phyloP scores from a whole-genome alignment of 441 rosid genomes.

The Populus hybrid region DNA sequence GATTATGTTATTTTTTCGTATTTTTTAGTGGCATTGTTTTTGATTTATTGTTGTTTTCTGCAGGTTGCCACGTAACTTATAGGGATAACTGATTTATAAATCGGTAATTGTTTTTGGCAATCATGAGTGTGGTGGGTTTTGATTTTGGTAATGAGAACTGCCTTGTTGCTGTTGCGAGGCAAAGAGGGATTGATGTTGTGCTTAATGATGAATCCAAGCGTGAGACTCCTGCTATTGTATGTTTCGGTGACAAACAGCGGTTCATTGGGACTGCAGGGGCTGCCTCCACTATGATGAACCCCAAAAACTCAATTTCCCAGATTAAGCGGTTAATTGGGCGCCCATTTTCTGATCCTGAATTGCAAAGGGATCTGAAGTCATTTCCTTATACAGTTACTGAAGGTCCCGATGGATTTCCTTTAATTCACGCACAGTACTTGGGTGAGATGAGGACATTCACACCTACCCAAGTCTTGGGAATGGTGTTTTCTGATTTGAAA shows the following conservation, averaged over 20 bases:
- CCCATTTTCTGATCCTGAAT: conserved; percentile 87
- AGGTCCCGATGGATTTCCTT: conserved; percentile 84
- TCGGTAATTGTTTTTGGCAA: conserved; percentile 15
- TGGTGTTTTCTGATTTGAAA: conserved; percentile 86
- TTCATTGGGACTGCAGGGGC: conserved; percentile 98
- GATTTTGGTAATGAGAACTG: conserved; percentile 94
- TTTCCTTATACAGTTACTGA: conserved; percentile 67
- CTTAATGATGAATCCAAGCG: conserved; percentile 97
- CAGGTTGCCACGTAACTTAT: conserved; percentile 7
- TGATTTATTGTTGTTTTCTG: neutral
- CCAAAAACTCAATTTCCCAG: conserved; percentile 87
- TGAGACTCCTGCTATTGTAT: conserved; percentile 94
- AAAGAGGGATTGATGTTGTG: conserved; percentile 94
- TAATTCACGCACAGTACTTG: conserved; percentile 77
- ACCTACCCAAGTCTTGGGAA: conserved; percentile 88
- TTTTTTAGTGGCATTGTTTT: neutral
- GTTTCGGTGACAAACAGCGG: conserved; percentile 95
- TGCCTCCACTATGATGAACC: conserved; percentile 92
- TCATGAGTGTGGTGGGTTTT: conserved; percentile 98
- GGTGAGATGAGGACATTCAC: conserved; percentile 77
- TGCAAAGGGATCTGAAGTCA: conserved; percentile 78
- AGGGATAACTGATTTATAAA: neutral
- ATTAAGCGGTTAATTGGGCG: conserved; percentile 80
- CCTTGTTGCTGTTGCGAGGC: conserved; percentile 93
- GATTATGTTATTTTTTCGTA: neutral